Evolutionary conservation across 1,284 basidiomycete species (phyloP).

Genomic region (Cutaneotrichosporon sp.): DNA sequence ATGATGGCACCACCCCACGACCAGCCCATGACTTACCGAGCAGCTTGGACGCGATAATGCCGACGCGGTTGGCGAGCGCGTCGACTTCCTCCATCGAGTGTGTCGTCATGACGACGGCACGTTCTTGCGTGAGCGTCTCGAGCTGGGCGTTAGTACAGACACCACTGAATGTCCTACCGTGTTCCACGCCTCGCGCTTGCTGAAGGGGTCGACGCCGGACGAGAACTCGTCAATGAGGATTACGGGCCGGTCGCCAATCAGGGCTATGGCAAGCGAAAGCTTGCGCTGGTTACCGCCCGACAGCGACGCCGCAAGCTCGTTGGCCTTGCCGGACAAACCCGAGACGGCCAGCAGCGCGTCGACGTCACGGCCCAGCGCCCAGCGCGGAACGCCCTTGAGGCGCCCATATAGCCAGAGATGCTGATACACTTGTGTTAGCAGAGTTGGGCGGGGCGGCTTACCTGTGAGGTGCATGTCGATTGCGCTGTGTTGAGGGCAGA

Average conservation of each 20-base stretch:
- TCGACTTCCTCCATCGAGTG: conserved; percentile 82
- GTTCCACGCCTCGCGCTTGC: conserved; percentile 75
- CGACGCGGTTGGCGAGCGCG: conserved; percentile 65
- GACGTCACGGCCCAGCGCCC: conserved; percentile 56
- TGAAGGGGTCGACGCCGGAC: conserved; percentile 73
- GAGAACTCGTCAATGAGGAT: conserved; percentile 77
- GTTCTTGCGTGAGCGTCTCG: conserved; percentile 54
- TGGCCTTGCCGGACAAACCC: conserved; percentile 58
- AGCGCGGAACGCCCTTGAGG: conserved; percentile 57
- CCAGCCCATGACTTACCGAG: conserved; percentile 52
- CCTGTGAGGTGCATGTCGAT: conserved; percentile 66
- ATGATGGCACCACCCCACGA: too few species aligned
- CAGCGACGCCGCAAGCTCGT: conserved; percentile 64
- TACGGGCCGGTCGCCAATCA: conserved; percentile 72
- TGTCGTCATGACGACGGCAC: conserved; percentile 47
- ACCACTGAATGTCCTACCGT: conserved; percentile 52
- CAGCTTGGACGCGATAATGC: conserved; percentile 63
- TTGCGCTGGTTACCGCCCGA: conserved; percentile 78
- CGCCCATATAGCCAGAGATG: conserved; percentile 55
- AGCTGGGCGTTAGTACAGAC: conserved; percentile 24
- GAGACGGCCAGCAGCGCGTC: conserved; percentile 59
- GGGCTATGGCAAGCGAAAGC: conserved; percentile 66
- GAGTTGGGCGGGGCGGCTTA: conserved; percentile 4
- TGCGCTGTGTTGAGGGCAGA: conserved; percentile 77
- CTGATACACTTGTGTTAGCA: conserved; percentile 55